Percentiles rank a stretch among this genome's conserved stretches.
Evolutionary conservation across 202 grass and related monocot species (phyloP).

Genomic region (Setaria viridis): DNA sequence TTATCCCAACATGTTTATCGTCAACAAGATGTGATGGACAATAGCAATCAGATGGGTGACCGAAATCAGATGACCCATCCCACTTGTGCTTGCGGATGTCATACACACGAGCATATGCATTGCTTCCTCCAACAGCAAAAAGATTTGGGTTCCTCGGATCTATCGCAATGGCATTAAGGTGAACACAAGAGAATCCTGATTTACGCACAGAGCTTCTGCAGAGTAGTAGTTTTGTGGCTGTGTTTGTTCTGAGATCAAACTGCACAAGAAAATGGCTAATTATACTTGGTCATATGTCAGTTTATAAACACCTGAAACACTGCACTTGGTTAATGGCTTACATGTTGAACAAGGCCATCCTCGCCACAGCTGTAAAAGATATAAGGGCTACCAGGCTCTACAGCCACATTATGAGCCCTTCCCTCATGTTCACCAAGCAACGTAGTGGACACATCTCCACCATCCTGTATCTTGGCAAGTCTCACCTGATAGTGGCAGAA

Average conservation of each 20-base stretch:
- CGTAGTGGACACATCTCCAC: constrained; percentile 64
- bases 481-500: constrained; percentile 63
- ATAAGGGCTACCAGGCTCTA: constrained; percentile 82
- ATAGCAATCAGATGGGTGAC: constrained; percentile 60
- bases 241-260: constrained; percentile 92
- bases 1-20: constrained; percentile 66
- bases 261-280: constrained; percentile 45
- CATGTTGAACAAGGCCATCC: constrained; percentile 92
- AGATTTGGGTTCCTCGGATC: constrained; percentile 84
- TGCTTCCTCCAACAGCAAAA: constrained; percentile 78
- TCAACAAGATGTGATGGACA: constrained; percentile 80
- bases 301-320: constrained; percentile 26
- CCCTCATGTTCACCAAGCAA: constrained; percentile 73
- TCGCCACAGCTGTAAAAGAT: constrained; percentile 97
- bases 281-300: constrained; percentile 12
- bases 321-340: constrained; percentile 39
- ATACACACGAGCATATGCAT: constrained; percentile 82
- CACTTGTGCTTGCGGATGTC: constrained; percentile 83
- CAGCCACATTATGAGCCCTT: constrained; percentile 80
- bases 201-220: constrained; percentile 55
- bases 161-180: constrained; percentile 80
- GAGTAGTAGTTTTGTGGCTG: constrained; percentile 65
- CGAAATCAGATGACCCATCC: constrained; percentile 66
- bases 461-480: constrained; percentile 61
- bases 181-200: constrained; percentile 48